Conservation (phyloP, 805 yeast genomes). For the Saccharomycopsis capsularis region DNA sequence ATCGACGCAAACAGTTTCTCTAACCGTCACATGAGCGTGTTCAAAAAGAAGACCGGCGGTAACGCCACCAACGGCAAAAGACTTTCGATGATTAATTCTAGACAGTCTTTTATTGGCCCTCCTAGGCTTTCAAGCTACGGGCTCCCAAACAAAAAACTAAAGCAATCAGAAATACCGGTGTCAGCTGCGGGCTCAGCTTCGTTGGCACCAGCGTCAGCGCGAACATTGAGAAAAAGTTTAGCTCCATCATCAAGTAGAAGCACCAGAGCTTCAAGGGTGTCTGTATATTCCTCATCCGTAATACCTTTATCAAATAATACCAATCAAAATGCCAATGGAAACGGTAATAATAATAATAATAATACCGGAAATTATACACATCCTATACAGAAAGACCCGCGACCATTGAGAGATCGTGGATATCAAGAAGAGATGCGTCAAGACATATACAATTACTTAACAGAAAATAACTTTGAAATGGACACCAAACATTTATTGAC, state of each 20-base stretch:
- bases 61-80: constrained; percentile 5
- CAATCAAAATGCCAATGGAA: not conserved
- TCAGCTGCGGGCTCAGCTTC: too few species aligned
- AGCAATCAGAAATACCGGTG: too few species aligned
- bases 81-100: constrained; percentile 4
- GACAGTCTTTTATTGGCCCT: constrained; percentile 18
- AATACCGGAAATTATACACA: not conserved
- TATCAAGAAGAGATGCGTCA: constrained; percentile 62
- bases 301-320: not conserved
- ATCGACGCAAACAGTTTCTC: not conserved
- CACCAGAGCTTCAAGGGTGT: constrained; percentile 1
- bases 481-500: constrained; percentile 69
- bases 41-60: not conserved
- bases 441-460: constrained; percentile 59
- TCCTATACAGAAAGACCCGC: constrained; percentile 42
- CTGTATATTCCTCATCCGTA: not conserved
- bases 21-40: not conserved
- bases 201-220: too few species aligned
- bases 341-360: not conserved
- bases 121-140: constrained; percentile 13
- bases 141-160: too few species aligned
- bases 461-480: constrained; percentile 58
- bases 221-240: too few species aligned
- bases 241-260: too few species aligned
- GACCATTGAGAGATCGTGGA: constrained; percentile 70